Evolutionary conservation across 345 rosid species (phyloP).

Genomic region (Populus pruinosa): DNA sequence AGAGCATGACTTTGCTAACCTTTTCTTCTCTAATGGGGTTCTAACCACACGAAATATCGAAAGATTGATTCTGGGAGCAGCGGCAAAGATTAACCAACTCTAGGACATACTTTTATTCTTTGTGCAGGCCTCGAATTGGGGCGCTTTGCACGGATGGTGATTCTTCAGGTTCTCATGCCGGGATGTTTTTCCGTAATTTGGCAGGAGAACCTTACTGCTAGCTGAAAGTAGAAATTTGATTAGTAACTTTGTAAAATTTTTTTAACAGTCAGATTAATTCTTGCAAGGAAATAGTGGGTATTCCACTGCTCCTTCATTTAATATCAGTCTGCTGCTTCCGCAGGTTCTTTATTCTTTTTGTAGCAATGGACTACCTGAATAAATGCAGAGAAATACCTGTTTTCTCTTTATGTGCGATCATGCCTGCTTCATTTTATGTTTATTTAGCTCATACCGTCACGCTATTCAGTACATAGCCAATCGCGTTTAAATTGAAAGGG

Average conservation of each 20-base stretch:
- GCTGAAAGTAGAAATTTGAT: conserved; percentile 37
- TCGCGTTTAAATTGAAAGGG: too few species aligned
- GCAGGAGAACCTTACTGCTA: conserved; percentile 46
- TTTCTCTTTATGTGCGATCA: not conserved
- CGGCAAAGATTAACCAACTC: conserved; percentile 37
- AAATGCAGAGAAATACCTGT: conserved; percentile 26
- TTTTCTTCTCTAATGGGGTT: conserved; percentile 47
- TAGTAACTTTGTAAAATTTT: conserved; percentile 38
- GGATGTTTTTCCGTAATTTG: conserved; percentile 43
- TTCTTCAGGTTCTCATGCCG: conserved; percentile 55
- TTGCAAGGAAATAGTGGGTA: conserved; percentile 24
- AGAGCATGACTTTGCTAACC: conserved; percentile 49
- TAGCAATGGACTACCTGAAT: conserved; percentile 32
- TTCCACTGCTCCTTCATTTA: conserved; percentile 21
- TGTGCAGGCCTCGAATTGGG: conserved; percentile 47
- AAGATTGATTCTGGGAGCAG: conserved; percentile 45
- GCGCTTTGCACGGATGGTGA: conserved; percentile 34
- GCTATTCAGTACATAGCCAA: not conserved
- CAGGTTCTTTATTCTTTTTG: conserved; percentile 40
- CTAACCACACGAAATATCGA: conserved; percentile 41
- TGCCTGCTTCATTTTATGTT: not conserved
- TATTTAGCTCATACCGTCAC: not conserved
- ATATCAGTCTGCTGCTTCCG: conserved; percentile 39
- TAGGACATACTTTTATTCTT: conserved; percentile 53
- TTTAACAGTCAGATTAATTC: conserved; percentile 15